A percentile compares a stretch with the other conserved stretches of the same genome.
phyloP scores from a whole-genome alignment of 345 rosid species.

The Anastatica hierochuntica region DNA sequence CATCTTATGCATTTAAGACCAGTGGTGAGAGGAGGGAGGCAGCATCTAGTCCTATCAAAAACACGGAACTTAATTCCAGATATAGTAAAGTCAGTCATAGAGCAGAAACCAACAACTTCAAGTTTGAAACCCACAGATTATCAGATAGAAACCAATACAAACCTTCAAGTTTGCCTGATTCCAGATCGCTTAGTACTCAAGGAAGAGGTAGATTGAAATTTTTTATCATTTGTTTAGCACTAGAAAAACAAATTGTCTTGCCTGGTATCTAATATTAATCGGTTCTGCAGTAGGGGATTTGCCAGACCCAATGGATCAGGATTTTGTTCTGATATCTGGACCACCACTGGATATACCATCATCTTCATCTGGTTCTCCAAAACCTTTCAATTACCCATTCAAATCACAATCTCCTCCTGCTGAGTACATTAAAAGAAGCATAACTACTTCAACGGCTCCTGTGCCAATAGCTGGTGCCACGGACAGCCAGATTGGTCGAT shows the following conservation, averaged over 20 bases:
- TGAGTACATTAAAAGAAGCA: conserved; percentile 27
- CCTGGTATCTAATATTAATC: not conserved
- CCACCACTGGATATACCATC: conserved; percentile 70
- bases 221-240: not conserved
- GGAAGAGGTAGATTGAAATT: conserved; percentile 53
- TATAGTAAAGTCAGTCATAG: conserved; percentile 33
- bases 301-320: conserved; percentile 78
- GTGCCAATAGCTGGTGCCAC: conserved; percentile 49
- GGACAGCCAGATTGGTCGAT: conserved; percentile 25
- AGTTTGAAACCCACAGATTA: conserved; percentile 31
- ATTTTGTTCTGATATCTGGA: conserved; percentile 82
- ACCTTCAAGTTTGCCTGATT: conserved; percentile 42
- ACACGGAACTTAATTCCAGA: conserved; percentile 38
- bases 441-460: conserved; percentile 43
- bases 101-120: conserved; percentile 34
- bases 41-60: conserved; percentile 35
- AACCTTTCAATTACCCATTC: conserved; percentile 39
- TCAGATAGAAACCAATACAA: conserved; percentile 33
- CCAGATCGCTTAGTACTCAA: conserved; percentile 30
- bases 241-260: not conserved
- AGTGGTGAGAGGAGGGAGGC: conserved; percentile 41
- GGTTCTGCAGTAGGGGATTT: conserved; percentile 46
- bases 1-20: conserved; percentile 45
- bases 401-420: conserved; percentile 42
- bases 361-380: conserved; percentile 43